Conservation (phyloP, 2,329 filamentous ascomycete species). For the Penicillium decumbens region DNA sequence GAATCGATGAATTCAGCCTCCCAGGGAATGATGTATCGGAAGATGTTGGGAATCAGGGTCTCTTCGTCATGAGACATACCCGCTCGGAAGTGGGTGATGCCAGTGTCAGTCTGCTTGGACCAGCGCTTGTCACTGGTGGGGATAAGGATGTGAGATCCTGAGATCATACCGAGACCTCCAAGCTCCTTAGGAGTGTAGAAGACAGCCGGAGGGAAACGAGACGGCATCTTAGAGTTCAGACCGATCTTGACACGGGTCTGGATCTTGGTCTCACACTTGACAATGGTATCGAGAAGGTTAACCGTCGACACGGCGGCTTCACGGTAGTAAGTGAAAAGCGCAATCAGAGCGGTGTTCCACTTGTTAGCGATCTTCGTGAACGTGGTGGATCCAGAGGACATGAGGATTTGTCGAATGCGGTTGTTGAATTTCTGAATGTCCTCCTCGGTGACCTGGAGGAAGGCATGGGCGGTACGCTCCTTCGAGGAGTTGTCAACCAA, state of each 20-base stretch:
- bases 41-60: conserved; percentile 96
- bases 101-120: conserved; percentile 96
- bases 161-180: conserved; percentile 97
- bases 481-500: conserved; percentile 94
- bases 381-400: conserved; percentile 98
- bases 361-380: conserved; percentile 99
- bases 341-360: conserved; percentile 97
- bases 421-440: conserved; percentile 99
- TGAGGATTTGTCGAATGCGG: conserved; percentile 93
- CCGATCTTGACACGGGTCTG: conserved; percentile 99
- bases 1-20: conserved; percentile 99
- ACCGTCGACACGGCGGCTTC: conserved; percentile 96
- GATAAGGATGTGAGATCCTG: conserved; percentile 94
- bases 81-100: conserved; percentile 92
- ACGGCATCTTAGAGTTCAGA: conserved; percentile 98
- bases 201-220: conserved; percentile 93
- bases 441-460: conserved; percentile 95
- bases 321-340: conserved; percentile 96
- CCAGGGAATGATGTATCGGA: conserved; percentile 99
- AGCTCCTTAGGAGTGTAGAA: conserved; percentile 99
- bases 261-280: conserved; percentile 99
- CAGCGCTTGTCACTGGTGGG: conserved; percentile 96
- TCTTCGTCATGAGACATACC: conserved; percentile 99
- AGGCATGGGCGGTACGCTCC: conserved; percentile 93
- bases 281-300: conserved; percentile 89